Percentiles rank a stretch among this genome's conserved stretches.
Evolutionary conservation across 2,329 filamentous ascomycete species (phyloP).

Genomic region (Colletotrichum falcatum): DNA sequence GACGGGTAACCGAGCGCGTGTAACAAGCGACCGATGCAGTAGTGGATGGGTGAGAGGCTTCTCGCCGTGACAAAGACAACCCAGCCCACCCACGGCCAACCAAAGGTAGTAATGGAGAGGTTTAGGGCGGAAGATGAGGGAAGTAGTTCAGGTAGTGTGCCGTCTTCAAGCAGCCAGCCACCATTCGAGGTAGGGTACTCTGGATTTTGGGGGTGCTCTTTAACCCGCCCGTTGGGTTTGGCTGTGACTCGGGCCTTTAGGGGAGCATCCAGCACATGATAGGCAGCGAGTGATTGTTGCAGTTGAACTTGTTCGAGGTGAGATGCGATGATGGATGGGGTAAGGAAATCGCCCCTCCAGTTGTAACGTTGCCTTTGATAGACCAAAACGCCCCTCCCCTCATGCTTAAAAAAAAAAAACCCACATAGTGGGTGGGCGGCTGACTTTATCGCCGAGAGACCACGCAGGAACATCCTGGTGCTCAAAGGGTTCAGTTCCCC

Average conservation of each 20-base stretch:
- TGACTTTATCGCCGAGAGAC: constrained; percentile 19
- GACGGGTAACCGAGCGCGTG: constrained; percentile 16
- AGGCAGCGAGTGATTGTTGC: constrained; percentile 10
- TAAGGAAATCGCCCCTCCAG: constrained; percentile 34
- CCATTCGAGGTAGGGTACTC: constrained; percentile 7
- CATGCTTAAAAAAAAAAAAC: not conserved
- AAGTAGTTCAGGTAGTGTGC: not conserved
- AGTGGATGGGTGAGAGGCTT: not conserved
- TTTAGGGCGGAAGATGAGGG: not conserved
- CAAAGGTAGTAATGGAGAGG: constrained; percentile 10
- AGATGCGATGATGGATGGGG: constrained; percentile 2
- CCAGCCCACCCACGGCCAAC: not conserved
- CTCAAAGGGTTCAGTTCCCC: constrained; percentile 2
- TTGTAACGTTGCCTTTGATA: constrained; percentile 40
- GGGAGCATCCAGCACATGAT: not conserved
- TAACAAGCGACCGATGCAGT: constrained; percentile 27
- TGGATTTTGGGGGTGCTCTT: not conserved
- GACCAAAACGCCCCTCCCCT: not conserved
- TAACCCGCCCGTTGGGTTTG: constrained; percentile 5
- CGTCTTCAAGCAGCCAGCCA: constrained; percentile 7
- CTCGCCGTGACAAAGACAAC: constrained; percentile 12
- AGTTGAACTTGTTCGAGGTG: constrained; percentile 2
- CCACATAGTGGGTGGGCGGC: not conserved
- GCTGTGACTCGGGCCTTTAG: not conserved
- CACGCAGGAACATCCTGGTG: not conserved